phyloP scores from a whole-genome alignment of 2,329 filamentous ascomycete species.

The Paramyrothecium sp. region DNA sequence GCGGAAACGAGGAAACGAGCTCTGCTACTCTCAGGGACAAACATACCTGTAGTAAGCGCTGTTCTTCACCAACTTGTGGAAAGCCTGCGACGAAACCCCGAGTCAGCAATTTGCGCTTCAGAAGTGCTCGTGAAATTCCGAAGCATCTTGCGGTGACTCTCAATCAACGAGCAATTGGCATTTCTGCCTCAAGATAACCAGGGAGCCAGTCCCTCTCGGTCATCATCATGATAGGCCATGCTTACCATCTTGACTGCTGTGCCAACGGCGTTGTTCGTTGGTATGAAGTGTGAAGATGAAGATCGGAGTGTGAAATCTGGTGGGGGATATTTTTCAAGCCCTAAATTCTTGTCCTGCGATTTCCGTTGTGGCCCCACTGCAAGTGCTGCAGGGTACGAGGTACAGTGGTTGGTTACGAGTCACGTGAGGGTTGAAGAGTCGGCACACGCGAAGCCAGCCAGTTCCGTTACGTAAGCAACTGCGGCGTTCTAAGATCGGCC shows the following conservation, averaged over 20 bases:
- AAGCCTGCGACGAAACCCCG: constrained; percentile 69
- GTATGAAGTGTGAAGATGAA: constrained; percentile 30
- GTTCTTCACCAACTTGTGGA: constrained; percentile 96
- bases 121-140: constrained; percentile 65
- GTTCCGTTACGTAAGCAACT: neutral
- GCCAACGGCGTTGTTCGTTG: constrained; percentile 39
- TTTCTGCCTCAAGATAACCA: constrained; percentile 38
- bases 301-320: constrained; percentile 27
- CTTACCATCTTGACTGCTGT: constrained; percentile 69
- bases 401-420: constrained; percentile 38
- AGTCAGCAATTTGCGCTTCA: constrained; percentile 99
- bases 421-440: constrained; percentile 20
- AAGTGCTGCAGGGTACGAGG: neutral
- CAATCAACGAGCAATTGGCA: constrained; percentile 38
- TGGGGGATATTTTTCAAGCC: constrained; percentile 40
- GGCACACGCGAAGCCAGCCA: too few species aligned
- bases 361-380: constrained; percentile 15
- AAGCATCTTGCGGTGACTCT: constrained; percentile 99
- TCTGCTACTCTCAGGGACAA: neutral
- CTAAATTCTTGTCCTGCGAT: constrained; percentile 25
- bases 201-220: constrained; percentile 12
- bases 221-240: constrained; percentile 40
- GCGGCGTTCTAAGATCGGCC: neutral
- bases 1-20: neutral
- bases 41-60: constrained; percentile 97